Evolutionary conservation across 768 basidiomycete species (phyloP).

Genomic region (Mycena chlorophos): DNA sequence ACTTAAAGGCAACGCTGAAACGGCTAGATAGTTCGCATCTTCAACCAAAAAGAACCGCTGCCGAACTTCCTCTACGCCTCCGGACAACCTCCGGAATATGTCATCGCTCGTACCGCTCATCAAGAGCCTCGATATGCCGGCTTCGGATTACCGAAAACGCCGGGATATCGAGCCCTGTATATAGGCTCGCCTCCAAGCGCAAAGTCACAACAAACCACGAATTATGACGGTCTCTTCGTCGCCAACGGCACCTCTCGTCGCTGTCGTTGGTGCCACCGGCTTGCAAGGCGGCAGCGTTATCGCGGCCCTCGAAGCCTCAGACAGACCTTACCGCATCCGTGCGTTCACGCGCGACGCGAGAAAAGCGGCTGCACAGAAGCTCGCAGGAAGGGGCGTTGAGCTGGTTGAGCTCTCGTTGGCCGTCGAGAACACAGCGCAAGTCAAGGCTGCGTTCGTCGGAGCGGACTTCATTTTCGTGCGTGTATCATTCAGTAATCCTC

Average conservation of each 20-base stretch:
- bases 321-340: slow-evolving; percentile 15
- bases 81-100: too few relatives aligned
- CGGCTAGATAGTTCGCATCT: too few relatives aligned
- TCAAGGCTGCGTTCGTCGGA: slow-evolving; percentile 7
- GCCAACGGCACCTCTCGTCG: slow-evolving; percentile 9
- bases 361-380: slow-evolving; percentile 6
- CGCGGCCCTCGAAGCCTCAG: slow-evolving; percentile 14
- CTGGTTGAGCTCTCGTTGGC: slow-evolving; percentile 7
- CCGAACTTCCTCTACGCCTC: too few relatives aligned
- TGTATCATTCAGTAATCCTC: neutral
- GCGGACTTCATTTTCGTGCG: slow-evolving; percentile 13
- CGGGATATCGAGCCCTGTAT: too few relatives aligned
- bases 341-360: slow-evolving; percentile 16
- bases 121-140: too few relatives aligned
- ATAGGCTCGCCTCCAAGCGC: too few relatives aligned
- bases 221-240: slow-evolving; percentile 16
- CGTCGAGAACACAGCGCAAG: slow-evolving; percentile 4
- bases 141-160: too few relatives aligned
- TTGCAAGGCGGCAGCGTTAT: slow-evolving; percentile 20
- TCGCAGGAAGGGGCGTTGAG: slow-evolving; percentile 10
- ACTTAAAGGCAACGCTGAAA: too few relatives aligned
- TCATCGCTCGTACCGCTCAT: too few relatives aligned
- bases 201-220: too few relatives aligned
- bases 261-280: slow-evolving; percentile 16
- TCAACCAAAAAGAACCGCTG: too few relatives aligned